Base-by-base conservation (phyloP, 1,284 basidiomycete species). In the Exobasidium cylindrosporum region DNA sequence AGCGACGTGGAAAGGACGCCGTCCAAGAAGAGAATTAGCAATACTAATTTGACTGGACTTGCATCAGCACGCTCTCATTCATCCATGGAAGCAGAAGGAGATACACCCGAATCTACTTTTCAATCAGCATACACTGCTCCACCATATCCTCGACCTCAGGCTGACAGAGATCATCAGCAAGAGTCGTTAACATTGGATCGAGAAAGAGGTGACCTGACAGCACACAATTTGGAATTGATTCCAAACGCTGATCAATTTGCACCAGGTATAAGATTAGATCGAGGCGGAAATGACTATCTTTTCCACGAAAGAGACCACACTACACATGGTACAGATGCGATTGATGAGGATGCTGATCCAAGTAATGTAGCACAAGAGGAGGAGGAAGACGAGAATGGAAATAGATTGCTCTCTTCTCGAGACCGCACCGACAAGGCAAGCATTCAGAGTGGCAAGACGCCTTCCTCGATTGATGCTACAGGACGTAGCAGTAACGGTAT, bases 231-330 rank as follows among this genome's bases (percentile, higher is more conserved):
- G n/a, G 70, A 67, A 49, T 66, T 68, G 21, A 76, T 78, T 50
- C 76, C 76, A n/a, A 65, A 76, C 10, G 76, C 73, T 7, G 76
- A 78, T 49, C 71, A 78, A 55, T 67, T 78, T 11, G 76, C 76
- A 6, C 76, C 76, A 2, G 76, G 76, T 10, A 78, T 78, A 28
- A 70, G 76, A 24, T 64, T 78, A 1, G 58, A 60, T n/a, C 32
- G 30, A 24, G 29, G 54, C 29, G 62, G 54, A 2, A 35, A 60
- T 1, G 60, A 64, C 23, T 23, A 43, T 29, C 23, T 45, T 13
- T 17, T 46, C 3, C n/a, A 21, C 2, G 4, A 52, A 4, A n/a
- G 28, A 24, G 2, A 21, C 4, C 13, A 28, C 28, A 24, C 23
- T 13, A 29, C 13, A 6, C 21, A 50, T 5, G 47, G 4, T 6